Conservation (phyloP, 2,329 filamentous ascomycete species). For the Talaromyces sp. region DNA sequence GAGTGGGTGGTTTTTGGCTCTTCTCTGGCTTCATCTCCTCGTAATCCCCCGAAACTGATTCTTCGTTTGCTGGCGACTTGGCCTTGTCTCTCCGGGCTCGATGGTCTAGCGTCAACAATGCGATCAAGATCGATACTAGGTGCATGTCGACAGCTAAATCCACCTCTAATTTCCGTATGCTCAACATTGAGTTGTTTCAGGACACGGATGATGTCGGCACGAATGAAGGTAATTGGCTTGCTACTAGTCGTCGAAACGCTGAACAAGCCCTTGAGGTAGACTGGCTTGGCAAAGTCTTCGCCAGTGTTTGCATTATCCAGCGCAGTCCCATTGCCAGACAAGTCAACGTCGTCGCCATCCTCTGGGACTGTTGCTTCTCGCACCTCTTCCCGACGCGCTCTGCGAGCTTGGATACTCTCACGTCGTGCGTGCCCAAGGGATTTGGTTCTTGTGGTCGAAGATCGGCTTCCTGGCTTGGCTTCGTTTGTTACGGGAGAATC, state of each 20-base stretch:
- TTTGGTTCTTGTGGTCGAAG: conserved; percentile 69
- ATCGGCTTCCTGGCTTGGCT: conserved; percentile 52
- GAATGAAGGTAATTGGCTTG: conserved; percentile 79
- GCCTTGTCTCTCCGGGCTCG: conserved; percentile 50
- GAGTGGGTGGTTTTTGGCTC: conserved; percentile 46
- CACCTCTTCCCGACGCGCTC: conserved; percentile 66
- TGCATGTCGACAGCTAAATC: conserved; percentile 81
- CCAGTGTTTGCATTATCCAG: conserved; percentile 49
- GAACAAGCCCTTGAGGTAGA: conserved; percentile 93
- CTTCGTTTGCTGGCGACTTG: conserved; percentile 59
- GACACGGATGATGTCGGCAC: conserved; percentile 84
- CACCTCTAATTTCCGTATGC: conserved; percentile 85
- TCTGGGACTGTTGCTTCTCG: conserved; percentile 77
- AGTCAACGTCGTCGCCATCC: conserved; percentile 82
- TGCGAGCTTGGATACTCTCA: conserved; percentile 86
- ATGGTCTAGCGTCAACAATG: conserved; percentile 56
- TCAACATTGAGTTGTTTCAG: conserved; percentile 84
- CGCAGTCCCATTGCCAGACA: conserved; percentile 51
- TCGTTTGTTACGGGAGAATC: conserved; percentile 47
- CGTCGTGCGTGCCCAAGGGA: conserved; percentile 83
- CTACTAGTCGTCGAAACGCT: conserved; percentile 95
- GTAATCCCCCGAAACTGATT: conserved; percentile 76
- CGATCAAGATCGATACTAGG: conserved; percentile 85
- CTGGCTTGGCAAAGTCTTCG: conserved; percentile 77
- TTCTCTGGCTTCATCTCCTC: conserved; percentile 62